Percentiles rank a stretch among this genome's conserved stretches.
Evolutionary conservation across 345 rosid genomes (phyloP).

Genomic region (Pistacia integerrima): DNA sequence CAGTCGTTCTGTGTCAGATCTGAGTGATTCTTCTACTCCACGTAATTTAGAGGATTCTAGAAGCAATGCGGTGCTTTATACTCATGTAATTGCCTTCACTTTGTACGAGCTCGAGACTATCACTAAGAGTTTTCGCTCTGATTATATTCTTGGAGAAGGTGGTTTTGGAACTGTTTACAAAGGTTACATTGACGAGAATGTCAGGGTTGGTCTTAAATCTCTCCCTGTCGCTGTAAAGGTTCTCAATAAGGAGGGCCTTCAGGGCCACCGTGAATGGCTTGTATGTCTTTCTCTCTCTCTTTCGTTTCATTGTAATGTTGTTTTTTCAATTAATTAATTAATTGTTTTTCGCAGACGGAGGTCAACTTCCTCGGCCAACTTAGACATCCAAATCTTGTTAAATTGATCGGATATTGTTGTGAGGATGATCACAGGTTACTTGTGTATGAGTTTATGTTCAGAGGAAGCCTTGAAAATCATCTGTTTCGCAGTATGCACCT

Average conservation of each 20-base stretch:
- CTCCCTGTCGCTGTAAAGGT: slow-evolving; percentile 97
- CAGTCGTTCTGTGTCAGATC: slow-evolving; percentile 81
- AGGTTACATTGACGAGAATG: slow-evolving; percentile 95
- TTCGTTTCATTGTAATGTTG: neutral
- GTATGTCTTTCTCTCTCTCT: slow-evolving; percentile 30
- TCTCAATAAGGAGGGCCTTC: slow-evolving; percentile 94
- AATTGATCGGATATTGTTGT: slow-evolving; percentile 90
- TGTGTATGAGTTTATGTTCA: slow-evolving; percentile 91
- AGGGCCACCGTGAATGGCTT: slow-evolving; percentile 99
- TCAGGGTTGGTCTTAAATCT: slow-evolving; percentile 90
- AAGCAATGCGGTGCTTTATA: slow-evolving; percentile 65
- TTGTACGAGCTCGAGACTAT: slow-evolving; percentile 91
- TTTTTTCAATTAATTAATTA: neutral
- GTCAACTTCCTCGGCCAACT: slow-evolving; percentile 83
- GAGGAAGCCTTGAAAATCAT: slow-evolving; percentile 98
- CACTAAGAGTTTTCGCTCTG: slow-evolving; percentile 96
- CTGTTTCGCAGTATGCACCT: slow-evolving; percentile 78
- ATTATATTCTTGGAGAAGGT: slow-evolving; percentile 94
- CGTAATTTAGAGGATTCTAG: slow-evolving; percentile 64
- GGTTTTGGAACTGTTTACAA: slow-evolving; percentile 96
- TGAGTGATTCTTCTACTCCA: slow-evolving; percentile 80
- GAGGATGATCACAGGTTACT: slow-evolving; percentile 94
- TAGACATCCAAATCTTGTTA: slow-evolving; percentile 94
- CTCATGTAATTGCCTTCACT: slow-evolving; percentile 82
- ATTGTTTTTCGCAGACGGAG: slow-evolving; percentile 27